Evolutionary conservation across 2,329 filamentous ascomycete genomes (phyloP).

Genomic region (Alternaria sp.): DNA sequence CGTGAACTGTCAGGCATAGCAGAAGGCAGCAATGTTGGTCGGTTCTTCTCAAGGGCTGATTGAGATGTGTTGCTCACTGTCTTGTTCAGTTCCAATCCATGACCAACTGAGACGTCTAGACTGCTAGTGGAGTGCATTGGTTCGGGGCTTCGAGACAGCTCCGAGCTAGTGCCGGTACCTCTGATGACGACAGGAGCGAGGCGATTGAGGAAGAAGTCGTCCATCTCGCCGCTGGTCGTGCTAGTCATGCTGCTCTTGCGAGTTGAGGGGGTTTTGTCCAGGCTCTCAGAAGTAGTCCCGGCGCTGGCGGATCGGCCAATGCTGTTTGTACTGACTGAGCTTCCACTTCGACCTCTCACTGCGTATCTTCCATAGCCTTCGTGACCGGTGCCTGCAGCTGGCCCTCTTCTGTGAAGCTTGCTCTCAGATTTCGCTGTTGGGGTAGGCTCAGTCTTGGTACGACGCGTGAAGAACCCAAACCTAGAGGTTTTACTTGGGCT

Average conservation of each 20-base stretch:
- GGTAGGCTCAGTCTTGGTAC: slow-evolving; percentile 68
- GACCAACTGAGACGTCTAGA: slow-evolving; percentile 33
- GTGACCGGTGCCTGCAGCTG: slow-evolving; percentile 90
- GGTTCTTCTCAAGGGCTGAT: slow-evolving; percentile 22
- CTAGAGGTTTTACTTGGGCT: slow-evolving; percentile 66
- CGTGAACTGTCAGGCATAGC: slow-evolving; percentile 47
- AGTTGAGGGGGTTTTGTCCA: slow-evolving; percentile 43
- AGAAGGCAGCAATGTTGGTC: slow-evolving; percentile 44
- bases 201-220: slow-evolving; percentile 55
- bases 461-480: slow-evolving; percentile 80
- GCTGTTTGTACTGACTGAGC: slow-evolving; percentile 58
- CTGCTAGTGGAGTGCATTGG: slow-evolving; percentile 46
- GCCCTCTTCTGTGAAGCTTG: slow-evolving; percentile 68
- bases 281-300: slow-evolving; percentile 47
- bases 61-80: slow-evolving; percentile 25
- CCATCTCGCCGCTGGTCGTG: slow-evolving; percentile 51
- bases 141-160: slow-evolving; percentile 44
- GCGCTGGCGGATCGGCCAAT: slow-evolving; percentile 56
- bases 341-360: slow-evolving; percentile 69
- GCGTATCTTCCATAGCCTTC: slow-evolving; percentile 79
- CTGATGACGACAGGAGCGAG: slow-evolving; percentile 54
- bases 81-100: slow-evolving; percentile 25
- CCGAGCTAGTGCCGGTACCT: slow-evolving; percentile 51
- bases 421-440: slow-evolving; percentile 64
- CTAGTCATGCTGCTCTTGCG: slow-evolving; percentile 53